Evolutionary conservation across 805 yeast genomes (phyloP).

Genomic region (Saccharomyces jurei): DNA sequence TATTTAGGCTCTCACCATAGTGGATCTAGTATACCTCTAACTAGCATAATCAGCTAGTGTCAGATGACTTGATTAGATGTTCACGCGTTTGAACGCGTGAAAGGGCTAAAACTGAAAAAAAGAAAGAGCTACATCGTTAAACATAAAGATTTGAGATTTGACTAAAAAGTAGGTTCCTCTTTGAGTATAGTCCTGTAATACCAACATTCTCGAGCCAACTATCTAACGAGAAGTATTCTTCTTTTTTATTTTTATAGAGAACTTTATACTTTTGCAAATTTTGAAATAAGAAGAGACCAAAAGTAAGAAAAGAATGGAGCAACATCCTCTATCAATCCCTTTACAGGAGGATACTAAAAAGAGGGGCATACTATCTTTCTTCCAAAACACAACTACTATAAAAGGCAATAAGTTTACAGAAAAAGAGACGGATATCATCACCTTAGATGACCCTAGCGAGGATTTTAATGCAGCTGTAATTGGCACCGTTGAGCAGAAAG

Average conservation of each 20-base stretch:
- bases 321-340: neutral
- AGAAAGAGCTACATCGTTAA: neutral
- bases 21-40: neutral
- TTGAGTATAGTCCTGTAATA: neutral
- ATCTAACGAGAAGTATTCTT: neutral
- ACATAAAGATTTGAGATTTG: neutral
- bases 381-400: neutral
- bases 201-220: neutral
- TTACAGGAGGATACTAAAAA: neutral
- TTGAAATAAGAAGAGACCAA: neutral
- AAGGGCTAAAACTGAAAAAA: neutral
- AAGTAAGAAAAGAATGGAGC: neutral
- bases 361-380: neutral
- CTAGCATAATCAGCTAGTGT: neutral
- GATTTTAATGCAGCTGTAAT: neutral
- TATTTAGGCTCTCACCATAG: neutral
- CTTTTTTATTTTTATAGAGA: neutral
- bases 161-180: neutral
- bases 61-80: neutral
- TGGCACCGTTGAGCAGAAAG: neutral
- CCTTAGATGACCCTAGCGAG: neutral
- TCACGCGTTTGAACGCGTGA: neutral
- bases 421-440: neutral
- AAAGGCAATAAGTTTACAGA: neutral
- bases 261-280: neutral